These are phyloP conservation scores for Epicoccum sorghinum DNA, from an alignment of 2,329 filamentous ascomycete species.

Conservation along the genomic window DNA sequence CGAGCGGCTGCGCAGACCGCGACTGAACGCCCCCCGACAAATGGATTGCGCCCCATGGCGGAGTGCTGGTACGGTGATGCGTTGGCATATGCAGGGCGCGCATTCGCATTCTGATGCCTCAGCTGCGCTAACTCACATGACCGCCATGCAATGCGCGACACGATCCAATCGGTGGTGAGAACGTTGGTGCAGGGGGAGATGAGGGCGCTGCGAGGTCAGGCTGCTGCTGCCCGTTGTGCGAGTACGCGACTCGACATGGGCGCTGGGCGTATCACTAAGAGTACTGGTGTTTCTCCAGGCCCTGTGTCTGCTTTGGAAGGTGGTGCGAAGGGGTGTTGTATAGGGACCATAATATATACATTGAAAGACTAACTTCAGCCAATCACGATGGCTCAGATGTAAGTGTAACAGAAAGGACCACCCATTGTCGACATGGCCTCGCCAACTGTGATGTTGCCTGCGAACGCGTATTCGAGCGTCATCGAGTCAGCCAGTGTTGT, in stretches of 20 bases:
- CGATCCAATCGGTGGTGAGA: conserved; percentile 24
- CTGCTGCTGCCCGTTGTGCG: background rate
- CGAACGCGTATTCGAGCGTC: conserved; percentile 47
- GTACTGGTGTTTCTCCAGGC: no score
- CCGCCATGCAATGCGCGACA: conserved; percentile 15
- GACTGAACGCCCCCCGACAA: conserved; percentile 33
- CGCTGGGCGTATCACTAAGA: no score
- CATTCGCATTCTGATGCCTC: conserved; percentile 12
- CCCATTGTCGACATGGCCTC: conserved; percentile 52
- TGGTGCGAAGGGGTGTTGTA: no score
- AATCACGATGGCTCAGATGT: conserved; percentile 31
- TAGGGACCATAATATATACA: background rate
- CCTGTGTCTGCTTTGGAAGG: no score
- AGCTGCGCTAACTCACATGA: conserved; percentile 17
- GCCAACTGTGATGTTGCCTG: conserved; percentile 42
- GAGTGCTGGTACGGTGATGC: conserved; percentile 40
- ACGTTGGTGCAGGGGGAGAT: conserved; percentile 10
- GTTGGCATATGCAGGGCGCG: conserved; percentile 39
- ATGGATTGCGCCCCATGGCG: conserved; percentile 38
- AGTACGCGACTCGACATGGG: no score
- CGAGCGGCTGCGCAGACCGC: conserved; percentile 24
- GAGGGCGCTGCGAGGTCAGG: background rate
- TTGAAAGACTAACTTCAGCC: conserved; percentile 7
- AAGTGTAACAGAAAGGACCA: conserved; percentile 57
- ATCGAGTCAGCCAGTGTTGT: conserved; percentile 55